Evolutionary conservation across 495 filamentous ascomycete species (phyloP).

Genomic region (Tuber indicum): DNA sequence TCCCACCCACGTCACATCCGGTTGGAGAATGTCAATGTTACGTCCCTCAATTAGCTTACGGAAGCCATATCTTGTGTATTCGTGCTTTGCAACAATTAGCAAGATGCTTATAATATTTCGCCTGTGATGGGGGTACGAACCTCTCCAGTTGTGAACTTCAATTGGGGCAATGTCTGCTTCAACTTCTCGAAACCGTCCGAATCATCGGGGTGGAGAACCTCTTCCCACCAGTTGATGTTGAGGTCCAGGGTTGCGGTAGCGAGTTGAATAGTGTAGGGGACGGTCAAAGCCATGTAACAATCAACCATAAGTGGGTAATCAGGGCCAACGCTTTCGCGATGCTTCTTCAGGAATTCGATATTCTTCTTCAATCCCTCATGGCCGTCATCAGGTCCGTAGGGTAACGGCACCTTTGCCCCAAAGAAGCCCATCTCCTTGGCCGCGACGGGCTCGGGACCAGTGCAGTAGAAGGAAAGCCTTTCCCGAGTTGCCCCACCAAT

Average conservation of each 20-base stretch:
- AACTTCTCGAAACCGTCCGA: slow-evolving; percentile 80
- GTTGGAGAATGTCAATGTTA: slow-evolving; percentile 87
- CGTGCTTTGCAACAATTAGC: slow-evolving; percentile 51
- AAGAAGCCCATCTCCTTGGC: slow-evolving; percentile 79
- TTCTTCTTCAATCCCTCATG: slow-evolving; percentile 76
- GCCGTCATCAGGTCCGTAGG: slow-evolving; percentile 81
- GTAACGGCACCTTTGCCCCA: slow-evolving; percentile 81
- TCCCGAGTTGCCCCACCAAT: slow-evolving; percentile 80
- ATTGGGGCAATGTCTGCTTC: slow-evolving; percentile 79
- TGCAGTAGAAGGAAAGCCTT: slow-evolving; percentile 86
- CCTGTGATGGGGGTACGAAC: background rate
- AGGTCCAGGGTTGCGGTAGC: slow-evolving; percentile 72
- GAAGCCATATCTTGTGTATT: slow-evolving; percentile 88
- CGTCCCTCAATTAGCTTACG: slow-evolving; percentile 86
- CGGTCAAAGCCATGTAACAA: slow-evolving; percentile 93
- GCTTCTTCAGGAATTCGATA: slow-evolving; percentile 74
- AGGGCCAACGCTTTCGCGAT: slow-evolving; percentile 75
- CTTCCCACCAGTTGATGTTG: slow-evolving; percentile 95
- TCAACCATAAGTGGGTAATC: slow-evolving; percentile 91
- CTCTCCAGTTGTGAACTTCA: slow-evolving; percentile 91
- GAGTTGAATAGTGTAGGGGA: slow-evolving; percentile 83
- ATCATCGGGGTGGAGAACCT: slow-evolving; percentile 82
- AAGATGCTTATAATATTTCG: too few relatives aligned
- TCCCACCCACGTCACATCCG: slow-evolving; percentile 94
- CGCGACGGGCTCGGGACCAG: slow-evolving; percentile 70